Percentiles rank a stretch among this genome's conserved stretches.
Conservation (phyloP, 495 filamentous ascomycete species). For the Opeltia flavorubescens region DNA sequence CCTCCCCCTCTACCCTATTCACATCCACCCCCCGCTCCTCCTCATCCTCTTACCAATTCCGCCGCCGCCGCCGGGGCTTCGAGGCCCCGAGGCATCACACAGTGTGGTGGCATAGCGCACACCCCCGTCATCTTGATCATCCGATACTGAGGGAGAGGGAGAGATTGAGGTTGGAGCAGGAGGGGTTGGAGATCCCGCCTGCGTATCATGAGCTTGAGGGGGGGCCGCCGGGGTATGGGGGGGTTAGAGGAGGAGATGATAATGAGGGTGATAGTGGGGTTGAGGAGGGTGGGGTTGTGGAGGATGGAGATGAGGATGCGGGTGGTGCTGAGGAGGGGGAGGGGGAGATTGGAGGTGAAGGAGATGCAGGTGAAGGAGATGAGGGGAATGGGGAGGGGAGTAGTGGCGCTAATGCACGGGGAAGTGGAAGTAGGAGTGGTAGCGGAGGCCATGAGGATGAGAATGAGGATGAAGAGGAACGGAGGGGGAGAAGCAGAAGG, state of each 20-base stretch:
- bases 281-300: not conserved
- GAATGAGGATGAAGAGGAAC: no score
- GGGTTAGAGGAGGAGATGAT: not conserved
- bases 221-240: not conserved
- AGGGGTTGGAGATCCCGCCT: no score
- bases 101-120: not conserved
- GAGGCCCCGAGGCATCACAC: not conserved
- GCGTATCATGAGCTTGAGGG: no score
- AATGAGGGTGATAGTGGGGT: not conserved
- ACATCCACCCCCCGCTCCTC: not conserved
- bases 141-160: no score
- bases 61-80: not conserved
- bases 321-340: no score
- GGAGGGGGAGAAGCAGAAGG: no score
- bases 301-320: no score
- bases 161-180: no score
- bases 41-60: not conserved
- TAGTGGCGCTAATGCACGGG: not conserved
- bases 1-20: not conserved
- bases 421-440: not conserved
- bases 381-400: not conserved
- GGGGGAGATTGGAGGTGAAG: conserved; percentile 9
- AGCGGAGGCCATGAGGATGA: no score
- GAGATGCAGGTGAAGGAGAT: no score
- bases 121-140: no score